These are phyloP conservation scores for Streptanthus diversifolius DNA, from an alignment of 345 rosid genomes.

Conservation along the genomic window DNA sequence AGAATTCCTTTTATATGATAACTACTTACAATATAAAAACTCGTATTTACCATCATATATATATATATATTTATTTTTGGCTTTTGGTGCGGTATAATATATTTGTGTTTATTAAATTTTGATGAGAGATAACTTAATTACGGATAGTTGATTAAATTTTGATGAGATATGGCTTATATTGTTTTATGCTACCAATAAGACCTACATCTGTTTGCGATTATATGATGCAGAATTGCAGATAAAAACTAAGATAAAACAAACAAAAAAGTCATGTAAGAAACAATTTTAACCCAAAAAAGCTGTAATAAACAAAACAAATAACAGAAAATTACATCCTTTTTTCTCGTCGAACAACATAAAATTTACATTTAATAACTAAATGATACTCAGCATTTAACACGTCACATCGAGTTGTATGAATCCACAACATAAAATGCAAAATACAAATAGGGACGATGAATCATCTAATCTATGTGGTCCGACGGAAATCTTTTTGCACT, in stretches of 20 bases:
- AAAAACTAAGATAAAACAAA: neutral
- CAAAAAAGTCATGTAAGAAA: too few species aligned
- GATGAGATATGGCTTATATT: neutral
- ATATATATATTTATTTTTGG: too few species aligned
- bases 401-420: constrained; percentile 24
- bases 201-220: neutral
- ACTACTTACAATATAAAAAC: neutral
- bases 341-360: neutral
- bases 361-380: neutral
- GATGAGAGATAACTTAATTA: neutral
- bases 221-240: neutral
- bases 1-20: neutral
- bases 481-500: neutral
- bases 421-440: constrained; percentile 12
- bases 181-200: neutral
- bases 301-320: neutral
- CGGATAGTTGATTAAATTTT: neutral
- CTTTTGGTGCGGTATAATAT: neutral
- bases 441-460: neutral
- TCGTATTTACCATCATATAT: neutral
- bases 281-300: too few species aligned
- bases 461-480: constrained; percentile 2
- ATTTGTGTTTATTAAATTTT: neutral
- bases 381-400: constrained; percentile 9
- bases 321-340: too few species aligned